Percentiles rank a stretch among this genome's conserved stretches.
Conservation (phyloP, 306 rosid genomes). For the Spatholobus suberectus region DNA sequence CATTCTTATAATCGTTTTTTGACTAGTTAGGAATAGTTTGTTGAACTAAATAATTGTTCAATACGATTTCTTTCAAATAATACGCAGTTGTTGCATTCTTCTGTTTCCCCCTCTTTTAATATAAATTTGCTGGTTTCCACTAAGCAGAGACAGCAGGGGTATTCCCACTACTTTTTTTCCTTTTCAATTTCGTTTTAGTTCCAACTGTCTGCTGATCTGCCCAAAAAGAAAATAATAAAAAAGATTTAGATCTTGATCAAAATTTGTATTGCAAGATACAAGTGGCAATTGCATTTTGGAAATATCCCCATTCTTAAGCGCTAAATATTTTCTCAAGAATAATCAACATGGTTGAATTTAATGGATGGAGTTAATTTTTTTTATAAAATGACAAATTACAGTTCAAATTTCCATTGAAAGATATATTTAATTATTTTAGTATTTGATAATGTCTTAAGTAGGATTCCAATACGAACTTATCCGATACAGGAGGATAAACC, state of each 20-base stretch:
- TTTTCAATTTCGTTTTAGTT: not conserved
- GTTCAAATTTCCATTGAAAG: no score
- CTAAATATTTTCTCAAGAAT: not conserved
- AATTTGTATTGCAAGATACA: not conserved
- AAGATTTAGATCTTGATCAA: not conserved
- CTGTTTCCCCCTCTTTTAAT: no score
- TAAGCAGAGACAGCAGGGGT: not conserved
- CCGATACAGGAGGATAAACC: no score
- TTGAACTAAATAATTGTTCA: not conserved
- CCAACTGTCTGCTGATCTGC: not conserved
- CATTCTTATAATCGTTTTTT: not conserved
- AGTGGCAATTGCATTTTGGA: not conserved
- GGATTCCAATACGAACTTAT: no score
- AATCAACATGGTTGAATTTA: not conserved
- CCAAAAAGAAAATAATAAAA: not conserved
- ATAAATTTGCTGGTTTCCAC: not conserved
- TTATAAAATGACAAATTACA: no score
- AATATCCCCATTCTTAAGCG: not conserved
- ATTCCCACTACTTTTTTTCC: not conserved
- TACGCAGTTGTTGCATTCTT: not conserved
- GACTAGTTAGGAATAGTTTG: not conserved
- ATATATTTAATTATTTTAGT: no score
- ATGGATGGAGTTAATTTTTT: no score
- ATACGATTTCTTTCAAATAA: not conserved
- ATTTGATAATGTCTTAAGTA: no score